phyloP scores from a whole-genome alignment of 2,329 filamentous ascomycete genomes.

The Alternaria novae-zelandiae region DNA sequence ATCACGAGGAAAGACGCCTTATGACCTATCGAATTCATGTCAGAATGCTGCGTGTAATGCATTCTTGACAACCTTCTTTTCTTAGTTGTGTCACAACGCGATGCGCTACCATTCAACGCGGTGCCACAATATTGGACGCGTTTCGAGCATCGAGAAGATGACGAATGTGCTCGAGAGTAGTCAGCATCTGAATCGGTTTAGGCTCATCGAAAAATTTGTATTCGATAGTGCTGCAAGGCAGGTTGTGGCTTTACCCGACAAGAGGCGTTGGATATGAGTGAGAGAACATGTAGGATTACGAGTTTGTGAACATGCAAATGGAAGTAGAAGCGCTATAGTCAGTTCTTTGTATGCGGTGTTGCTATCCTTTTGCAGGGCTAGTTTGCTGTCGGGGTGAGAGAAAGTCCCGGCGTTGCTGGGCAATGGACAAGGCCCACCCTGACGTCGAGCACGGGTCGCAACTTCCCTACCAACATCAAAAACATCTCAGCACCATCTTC shows the following conservation, averaged over 20 bases:
- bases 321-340: neutral
- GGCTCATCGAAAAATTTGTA: neutral
- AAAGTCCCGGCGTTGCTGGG: conserved; percentile 9
- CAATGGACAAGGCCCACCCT: conserved; percentile 12
- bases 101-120: neutral
- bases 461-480: conserved; percentile 11
- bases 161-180: neutral
- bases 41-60: neutral
- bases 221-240: neutral
- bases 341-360: neutral
- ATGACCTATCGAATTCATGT: neutral
- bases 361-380: neutral
- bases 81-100: neutral
- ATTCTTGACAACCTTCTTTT: neutral
- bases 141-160: neutral
- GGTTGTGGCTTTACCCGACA: neutral
- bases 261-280: neutral
- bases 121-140: neutral
- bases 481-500: conserved; percentile 11
- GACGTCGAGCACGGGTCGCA: conserved; percentile 19
- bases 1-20: neutral
- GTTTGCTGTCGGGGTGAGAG: neutral
- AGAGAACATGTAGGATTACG: neutral
- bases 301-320: neutral
- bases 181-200: neutral